Conservation (phyloP, 129 eudicot species). For the Logfia minima region DNA sequence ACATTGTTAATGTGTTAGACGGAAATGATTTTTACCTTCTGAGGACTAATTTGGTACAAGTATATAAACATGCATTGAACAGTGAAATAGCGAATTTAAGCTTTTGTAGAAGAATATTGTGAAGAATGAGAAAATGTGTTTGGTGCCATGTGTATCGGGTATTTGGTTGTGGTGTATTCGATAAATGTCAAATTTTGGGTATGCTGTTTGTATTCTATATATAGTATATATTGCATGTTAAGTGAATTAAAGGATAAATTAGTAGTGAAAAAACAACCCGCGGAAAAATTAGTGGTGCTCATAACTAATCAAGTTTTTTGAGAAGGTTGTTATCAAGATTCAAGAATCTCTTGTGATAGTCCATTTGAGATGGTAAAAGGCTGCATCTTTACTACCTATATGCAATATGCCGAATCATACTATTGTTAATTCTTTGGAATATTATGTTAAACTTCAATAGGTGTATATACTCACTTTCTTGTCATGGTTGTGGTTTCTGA, state of each 20-base stretch:
- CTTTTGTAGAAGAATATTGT: neutral
- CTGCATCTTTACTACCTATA: neutral
- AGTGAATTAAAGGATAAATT: too few relatives aligned
- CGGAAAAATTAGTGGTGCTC: neutral
- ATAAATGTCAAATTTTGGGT: neutral
- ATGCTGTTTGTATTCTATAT: too few relatives aligned
- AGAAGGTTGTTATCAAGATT: neutral
- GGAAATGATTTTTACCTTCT: too few relatives aligned
- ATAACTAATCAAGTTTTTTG: neutral
- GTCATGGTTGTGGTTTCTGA: slow-evolving; percentile 10
- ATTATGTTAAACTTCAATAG: slow-evolving; percentile 11
- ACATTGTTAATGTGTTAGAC: too few relatives aligned
- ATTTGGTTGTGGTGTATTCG: neutral
- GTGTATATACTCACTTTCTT: slow-evolving; percentile 18
- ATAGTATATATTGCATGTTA: too few relatives aligned
- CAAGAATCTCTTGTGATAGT: too few relatives aligned
- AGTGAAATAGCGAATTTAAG: too few relatives aligned
- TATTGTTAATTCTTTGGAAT: neutral
- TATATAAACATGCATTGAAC: too few relatives aligned
- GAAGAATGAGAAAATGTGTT: neutral
- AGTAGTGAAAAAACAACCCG: neutral
- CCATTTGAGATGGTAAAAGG: neutral
- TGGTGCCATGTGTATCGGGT: neutral
- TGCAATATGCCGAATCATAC: neutral
- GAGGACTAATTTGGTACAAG: too few relatives aligned